Conservation (phyloP, 495 filamentous ascomycete genomes). For the Wilcoxina mikolae region DNA sequence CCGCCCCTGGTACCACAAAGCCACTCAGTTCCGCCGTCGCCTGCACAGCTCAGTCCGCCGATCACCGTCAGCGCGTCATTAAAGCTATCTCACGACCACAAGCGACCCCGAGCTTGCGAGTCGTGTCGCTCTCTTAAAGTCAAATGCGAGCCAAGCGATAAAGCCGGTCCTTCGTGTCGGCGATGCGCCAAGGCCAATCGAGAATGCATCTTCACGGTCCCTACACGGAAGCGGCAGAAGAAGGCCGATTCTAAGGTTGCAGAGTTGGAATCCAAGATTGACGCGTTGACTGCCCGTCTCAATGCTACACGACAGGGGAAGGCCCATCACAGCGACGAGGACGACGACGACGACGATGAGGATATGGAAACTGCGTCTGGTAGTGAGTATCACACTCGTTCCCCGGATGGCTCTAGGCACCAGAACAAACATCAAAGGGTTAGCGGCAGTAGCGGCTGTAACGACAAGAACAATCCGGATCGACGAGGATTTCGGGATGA, state of each 20-base stretch:
- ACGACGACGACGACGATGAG: slow-evolving; percentile 28
- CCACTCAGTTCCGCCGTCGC: neutral
- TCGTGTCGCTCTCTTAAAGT: slow-evolving; percentile 83
- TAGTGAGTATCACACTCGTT: neutral
- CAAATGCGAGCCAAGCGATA: slow-evolving; percentile 59
- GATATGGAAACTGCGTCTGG: slow-evolving; percentile 1
- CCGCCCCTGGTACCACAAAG: neutral
- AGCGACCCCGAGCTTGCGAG: slow-evolving; percentile 82
- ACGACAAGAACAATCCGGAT: neutral
- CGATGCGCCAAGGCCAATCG: slow-evolving; percentile 74
- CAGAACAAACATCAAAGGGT: neutral
- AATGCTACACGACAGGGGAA: slow-evolving; percentile 39
- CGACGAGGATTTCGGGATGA: neutral
- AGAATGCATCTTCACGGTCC: slow-evolving; percentile 64
- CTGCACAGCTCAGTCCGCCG: neutral
- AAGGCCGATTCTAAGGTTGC: slow-evolving; percentile 85
- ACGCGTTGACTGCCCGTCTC: slow-evolving; percentile 66
- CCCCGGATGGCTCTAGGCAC: neutral
- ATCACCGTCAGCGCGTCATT: slow-evolving; percentile 24
- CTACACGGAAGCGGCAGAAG: slow-evolving; percentile 76
- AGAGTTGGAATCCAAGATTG: slow-evolving; percentile 88
- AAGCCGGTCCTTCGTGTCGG: slow-evolving; percentile 54
- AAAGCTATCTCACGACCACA: slow-evolving; percentile 42
- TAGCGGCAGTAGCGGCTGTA: neutral
- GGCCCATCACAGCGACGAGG: slow-evolving; percentile 14